Conservation (phyloP, 179 eudicot species). For the Gypsophila paniculata region DNA sequence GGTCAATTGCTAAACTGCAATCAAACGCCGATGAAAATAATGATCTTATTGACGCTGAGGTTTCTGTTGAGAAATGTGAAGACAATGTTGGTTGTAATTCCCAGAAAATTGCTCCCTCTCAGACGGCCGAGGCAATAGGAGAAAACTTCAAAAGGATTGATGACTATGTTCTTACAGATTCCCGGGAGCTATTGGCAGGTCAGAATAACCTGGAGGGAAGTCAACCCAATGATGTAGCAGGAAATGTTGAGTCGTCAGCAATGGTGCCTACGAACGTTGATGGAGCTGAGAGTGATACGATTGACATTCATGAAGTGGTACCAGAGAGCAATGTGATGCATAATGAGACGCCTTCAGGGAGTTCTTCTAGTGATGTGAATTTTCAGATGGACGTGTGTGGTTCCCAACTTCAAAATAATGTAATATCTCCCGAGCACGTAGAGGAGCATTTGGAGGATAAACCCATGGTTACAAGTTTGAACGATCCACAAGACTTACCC, state of each 20-base stretch:
- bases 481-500: constrained; percentile 46
- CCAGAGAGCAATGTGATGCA: constrained; percentile 31
- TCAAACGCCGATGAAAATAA: constrained; percentile 38
- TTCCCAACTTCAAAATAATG: constrained; percentile 26
- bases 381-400: constrained; percentile 28
- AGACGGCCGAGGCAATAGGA: constrained; percentile 25
- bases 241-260: constrained; percentile 22
- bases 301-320: constrained; percentile 45
- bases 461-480: constrained; percentile 38
- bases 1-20: constrained; percentile 69
- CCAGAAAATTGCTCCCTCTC: constrained; percentile 25
- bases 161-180: constrained; percentile 30
- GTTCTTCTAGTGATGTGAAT: constrained; percentile 31
- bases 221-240: constrained; percentile 26
- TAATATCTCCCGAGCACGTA: constrained; percentile 28
- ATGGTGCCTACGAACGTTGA: constrained; percentile 24
- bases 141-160: constrained; percentile 35
- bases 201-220: constrained; percentile 36
- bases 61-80: constrained; percentile 28
- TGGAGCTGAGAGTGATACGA: constrained; percentile 34
- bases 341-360: constrained; percentile 28
- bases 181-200: constrained; percentile 28
- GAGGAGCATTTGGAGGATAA: constrained; percentile 41
- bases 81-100: constrained; percentile 23
- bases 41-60: constrained; percentile 30